Conservation (phyloP, 139 green algal genomes). For the Chlamydomonas incerta region DNA sequence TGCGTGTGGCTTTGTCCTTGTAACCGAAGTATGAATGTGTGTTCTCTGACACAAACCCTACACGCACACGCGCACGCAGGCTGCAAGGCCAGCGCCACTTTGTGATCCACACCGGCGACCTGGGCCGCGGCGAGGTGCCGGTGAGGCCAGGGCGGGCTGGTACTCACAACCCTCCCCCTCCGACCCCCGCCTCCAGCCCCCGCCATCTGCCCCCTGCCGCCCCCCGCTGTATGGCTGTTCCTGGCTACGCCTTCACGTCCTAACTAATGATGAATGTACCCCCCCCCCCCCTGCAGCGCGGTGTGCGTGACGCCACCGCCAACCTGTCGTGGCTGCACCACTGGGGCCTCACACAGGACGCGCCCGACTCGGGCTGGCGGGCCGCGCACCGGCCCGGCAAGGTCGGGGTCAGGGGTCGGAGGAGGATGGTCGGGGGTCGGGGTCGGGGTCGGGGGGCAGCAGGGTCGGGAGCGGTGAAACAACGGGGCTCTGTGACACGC, state of each 20-base stretch:
- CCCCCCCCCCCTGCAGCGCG: too few species aligned
- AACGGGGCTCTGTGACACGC: background rate
- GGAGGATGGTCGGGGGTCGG: background rate
- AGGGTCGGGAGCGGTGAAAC: too few species aligned
- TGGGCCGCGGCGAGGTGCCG: background rate
- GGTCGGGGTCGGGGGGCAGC: background rate
- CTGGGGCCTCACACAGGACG: constrained; percentile 35
- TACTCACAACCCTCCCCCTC: too few species aligned
- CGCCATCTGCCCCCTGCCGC: background rate
- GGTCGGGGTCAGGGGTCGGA: background rate
- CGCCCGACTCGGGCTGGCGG: background rate
- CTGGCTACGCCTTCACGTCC: too few species aligned
- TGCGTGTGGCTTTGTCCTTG: too few species aligned
- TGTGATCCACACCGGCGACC: constrained; percentile 35
- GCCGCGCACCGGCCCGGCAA: constrained; percentile 38
- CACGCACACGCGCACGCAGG: background rate
- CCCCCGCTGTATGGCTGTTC: too few species aligned
- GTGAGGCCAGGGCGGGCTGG: too few species aligned
- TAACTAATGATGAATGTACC: too few species aligned
- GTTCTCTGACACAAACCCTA: too few species aligned
- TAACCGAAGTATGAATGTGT: too few species aligned
- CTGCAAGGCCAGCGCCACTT: constrained; percentile 19
- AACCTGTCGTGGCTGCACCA: constrained; percentile 47
- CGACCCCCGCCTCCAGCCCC: too few species aligned
- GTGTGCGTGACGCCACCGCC: background rate